Evolutionary conservation across 202 grass and related monocot species (phyloP).

Genomic region (Brachypodium distachyon): DNA sequence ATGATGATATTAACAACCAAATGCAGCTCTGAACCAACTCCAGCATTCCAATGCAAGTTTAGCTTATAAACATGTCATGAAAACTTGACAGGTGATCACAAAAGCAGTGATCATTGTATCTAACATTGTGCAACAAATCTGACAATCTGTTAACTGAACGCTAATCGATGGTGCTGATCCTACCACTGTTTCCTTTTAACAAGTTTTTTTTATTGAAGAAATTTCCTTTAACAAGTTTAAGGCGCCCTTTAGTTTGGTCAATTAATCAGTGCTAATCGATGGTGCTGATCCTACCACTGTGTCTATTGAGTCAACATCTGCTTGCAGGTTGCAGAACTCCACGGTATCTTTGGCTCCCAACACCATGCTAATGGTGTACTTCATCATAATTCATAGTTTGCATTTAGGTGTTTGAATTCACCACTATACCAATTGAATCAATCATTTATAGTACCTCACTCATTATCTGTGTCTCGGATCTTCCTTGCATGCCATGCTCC

Average conservation of each 20-base stretch:
- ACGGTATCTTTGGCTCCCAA: background rate
- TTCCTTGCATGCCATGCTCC: no score
- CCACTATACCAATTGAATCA: background rate
- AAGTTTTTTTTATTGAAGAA: no score
- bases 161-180: background rate
- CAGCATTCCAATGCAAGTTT: conserved; percentile 13
- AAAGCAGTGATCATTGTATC: background rate
- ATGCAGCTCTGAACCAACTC: background rate
- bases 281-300: background rate
- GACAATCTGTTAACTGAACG: background rate
- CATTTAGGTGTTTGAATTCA: background rate
- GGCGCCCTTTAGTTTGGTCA: background rate
- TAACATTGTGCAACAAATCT: background rate
- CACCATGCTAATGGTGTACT: background rate
- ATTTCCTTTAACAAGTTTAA: conserved; percentile 3
- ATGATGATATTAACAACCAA: conserved; percentile 9
- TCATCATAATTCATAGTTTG: background rate
- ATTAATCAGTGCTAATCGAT: background rate
- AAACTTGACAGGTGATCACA: background rate
- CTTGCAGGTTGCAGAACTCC: background rate
- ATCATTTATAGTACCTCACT: background rate
- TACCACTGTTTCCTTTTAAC: background rate
- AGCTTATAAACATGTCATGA: background rate
- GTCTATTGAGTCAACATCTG: background rate
- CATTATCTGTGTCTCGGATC: background rate